Base-by-base conservation (phyloP, 1,139 yeast species). In the Debaryomyces singareniensis region DNA sequence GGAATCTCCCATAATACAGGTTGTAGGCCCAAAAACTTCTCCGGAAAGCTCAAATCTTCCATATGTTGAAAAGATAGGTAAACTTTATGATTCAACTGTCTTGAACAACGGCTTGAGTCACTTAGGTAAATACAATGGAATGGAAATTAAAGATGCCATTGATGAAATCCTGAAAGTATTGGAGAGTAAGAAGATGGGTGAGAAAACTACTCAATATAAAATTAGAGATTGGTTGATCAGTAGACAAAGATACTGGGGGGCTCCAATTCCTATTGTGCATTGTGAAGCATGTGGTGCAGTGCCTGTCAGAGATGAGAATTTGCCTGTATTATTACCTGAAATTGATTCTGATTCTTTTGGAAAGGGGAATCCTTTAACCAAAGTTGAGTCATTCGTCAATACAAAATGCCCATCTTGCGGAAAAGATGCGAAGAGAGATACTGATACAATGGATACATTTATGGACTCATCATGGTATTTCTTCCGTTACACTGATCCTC, bases 401-500 rank as follows among this genome's bases (percentile, higher is more conserved):
- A 75, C 83, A 1, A 54, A 61, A 20, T 91, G 98, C 52, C 98
- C 98, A 4, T 69, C 73, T 0, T 91, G 98, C 58, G 78, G 79
- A 5, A 60, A 65, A 0, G 62, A 68, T 13, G 96, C 97, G 0
- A 77, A 69, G 33, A 71, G 98, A 41, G 98, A 91, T 39, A 86
- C 97, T 0, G 98, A 91, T 48, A 91, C 98, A 0, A 91, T 91
- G 98, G 98, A 91, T 49, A 91, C 98, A 0, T 91, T 91, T 45
- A 89, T 91, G 78, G 98, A 91, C 55, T 84, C 95, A 9, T 86
- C 97, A 2, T 91, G 98, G 98, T 91, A 91, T 53, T 84, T 75
- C 51, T 80, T 91, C 61, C 71, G 98, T 35, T 89, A 75, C 46
- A 58, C 80, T 9, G 98, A 91, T 49, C 63, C 95, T 0, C 55